Evolutionary conservation across 2,329 filamentous ascomycete species (phyloP), one percentile per base, ranked within the genome.

Genomic region (Colletotrichum incanum): DNA sequence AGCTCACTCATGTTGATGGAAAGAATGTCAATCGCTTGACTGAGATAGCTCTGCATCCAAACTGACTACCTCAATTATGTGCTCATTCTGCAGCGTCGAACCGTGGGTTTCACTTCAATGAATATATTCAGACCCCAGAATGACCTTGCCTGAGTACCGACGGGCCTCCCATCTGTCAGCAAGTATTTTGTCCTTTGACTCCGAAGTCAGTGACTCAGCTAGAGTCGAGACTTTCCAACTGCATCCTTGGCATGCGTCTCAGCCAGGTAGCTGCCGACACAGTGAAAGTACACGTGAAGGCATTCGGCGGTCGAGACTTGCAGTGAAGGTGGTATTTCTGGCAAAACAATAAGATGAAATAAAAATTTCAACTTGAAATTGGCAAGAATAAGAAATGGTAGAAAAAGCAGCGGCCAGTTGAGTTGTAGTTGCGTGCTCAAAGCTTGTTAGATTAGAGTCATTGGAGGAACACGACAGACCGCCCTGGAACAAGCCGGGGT

Each of bases 171-270:
- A n/a, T 16, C 11, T 2, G 31, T 8, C 11, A 23, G 31, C 31
- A 34, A 7, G 34, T 20, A 11, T 37, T 20, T 5, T n/a, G 26
- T 34, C 31, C 20, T 20, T 37, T 55, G 20, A 37, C 31, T 37
- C 18, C 11, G 31, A 16, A 23, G 52, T 23, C 12, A 8, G 31
- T 55, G 31, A 45, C 23, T 34, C 60, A 2, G 31, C 31, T 9
- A n/a, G 18, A 55, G 28, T 31, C 64, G 23, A 67, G 26, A 60
- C 43, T 31, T 50, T 45, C 26, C 26, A 28, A 41, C 45, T 20
- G 39, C 59, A 37, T 49, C 16, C 54, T 72, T 70, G 70, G 66
- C 52, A 72, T 64, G 69, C 58, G 37, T 47, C 26, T 69, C 45
- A 14, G 52, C 37, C 20, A 47, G n/a, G 23, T 23, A 26, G 56